Percentiles rank a stretch among this genome's conserved stretches.
Evolutionary conservation across 2,329 filamentous ascomycete genomes (phyloP).

Genomic region (Hymenoscyphus linearis): DNA sequence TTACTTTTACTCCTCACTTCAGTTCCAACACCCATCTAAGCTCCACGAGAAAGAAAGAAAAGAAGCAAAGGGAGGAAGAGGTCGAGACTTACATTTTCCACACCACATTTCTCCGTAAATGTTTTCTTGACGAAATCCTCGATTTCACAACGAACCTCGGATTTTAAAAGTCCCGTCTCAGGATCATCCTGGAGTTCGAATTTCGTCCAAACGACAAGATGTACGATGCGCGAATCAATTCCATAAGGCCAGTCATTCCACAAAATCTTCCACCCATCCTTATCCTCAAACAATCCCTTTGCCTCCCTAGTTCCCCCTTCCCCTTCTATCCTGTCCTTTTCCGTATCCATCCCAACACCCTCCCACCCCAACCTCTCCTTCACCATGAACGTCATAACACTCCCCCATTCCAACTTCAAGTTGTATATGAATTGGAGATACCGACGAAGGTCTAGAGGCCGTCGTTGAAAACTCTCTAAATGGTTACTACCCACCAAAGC

Average conservation of each 20-base stretch:
- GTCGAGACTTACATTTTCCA: constrained; percentile 48
- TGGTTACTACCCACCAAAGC: constrained; percentile 58
- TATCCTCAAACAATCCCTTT: constrained; percentile 17
- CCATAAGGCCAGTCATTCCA: constrained; percentile 96
- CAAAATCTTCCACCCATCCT: constrained; percentile 63
- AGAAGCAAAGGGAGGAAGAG: neutral
- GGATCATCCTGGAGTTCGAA: constrained; percentile 70
- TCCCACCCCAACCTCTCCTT: constrained; percentile 32
- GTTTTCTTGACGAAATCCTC: constrained; percentile 62
- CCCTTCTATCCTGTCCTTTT: no score
- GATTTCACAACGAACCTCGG: constrained; percentile 57
- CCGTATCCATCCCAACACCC: neutral
- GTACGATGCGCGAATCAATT: constrained; percentile 69
- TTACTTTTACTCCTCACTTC: neutral
- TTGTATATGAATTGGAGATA: constrained; percentile 67
- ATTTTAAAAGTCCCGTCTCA: constrained; percentile 54
- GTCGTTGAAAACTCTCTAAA: constrained; percentile 70
- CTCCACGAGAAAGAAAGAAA: neutral
- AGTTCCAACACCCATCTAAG: constrained; percentile 28
- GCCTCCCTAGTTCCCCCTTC: no score
- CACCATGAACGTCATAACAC: constrained; percentile 70
- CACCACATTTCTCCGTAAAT: constrained; percentile 52
- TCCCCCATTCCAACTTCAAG: constrained; percentile 64
- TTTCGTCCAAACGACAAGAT: constrained; percentile 91
- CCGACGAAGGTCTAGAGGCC: constrained; percentile 70